Conservation (phyloP, 2,329 filamentous ascomycete species). For the Tolypocladium album region DNA sequence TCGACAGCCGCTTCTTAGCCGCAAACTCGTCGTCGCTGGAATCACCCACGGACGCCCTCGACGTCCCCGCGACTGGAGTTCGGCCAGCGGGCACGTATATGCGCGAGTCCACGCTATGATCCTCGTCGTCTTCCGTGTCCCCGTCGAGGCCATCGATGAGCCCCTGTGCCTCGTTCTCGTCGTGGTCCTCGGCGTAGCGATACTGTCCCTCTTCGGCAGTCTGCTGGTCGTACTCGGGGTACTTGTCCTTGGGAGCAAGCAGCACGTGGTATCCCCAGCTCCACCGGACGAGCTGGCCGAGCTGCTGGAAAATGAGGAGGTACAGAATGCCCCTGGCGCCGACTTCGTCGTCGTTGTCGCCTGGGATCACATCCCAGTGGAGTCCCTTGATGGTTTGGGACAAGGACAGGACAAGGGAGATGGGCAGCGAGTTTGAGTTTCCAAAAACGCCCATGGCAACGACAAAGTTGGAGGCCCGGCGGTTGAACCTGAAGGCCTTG, state of each 20-base stretch:
- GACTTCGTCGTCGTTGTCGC: constrained; percentile 92
- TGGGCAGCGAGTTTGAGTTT: constrained; percentile 95
- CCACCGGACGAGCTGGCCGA: constrained; percentile 92
- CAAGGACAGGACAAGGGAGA: constrained; percentile 88
- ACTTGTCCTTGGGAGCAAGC: constrained; percentile 71
- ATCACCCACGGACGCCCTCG: constrained; percentile 35
- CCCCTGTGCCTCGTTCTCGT: constrained; percentile 31
- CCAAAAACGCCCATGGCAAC: constrained; percentile 96
- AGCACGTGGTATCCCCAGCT: constrained; percentile 96
- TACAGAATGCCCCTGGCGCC: constrained; percentile 90
- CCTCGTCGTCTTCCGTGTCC: constrained; percentile 27
- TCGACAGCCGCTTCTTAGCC: constrained; percentile 19
- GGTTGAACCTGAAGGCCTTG: constrained; percentile 68
- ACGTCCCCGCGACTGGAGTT: constrained; percentile 41
- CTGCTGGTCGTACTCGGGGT: constrained; percentile 51
- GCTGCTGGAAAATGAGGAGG: constrained; percentile 91
- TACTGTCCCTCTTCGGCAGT: constrained; percentile 49
- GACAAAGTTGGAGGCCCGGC: constrained; percentile 85
- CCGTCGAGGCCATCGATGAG: constrained; percentile 29
- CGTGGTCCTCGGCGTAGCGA: constrained; percentile 31
- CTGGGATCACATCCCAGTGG: constrained; percentile 84
- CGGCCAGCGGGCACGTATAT: constrained; percentile 44
- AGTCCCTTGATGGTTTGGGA: constrained; percentile 85
- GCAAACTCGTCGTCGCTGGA: constrained; percentile 34
- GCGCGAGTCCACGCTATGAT: constrained; percentile 30